Evolutionary conservation across 2,329 filamentous ascomycete genomes (phyloP).

Genomic region (Teratosphaeria destructans): DNA sequence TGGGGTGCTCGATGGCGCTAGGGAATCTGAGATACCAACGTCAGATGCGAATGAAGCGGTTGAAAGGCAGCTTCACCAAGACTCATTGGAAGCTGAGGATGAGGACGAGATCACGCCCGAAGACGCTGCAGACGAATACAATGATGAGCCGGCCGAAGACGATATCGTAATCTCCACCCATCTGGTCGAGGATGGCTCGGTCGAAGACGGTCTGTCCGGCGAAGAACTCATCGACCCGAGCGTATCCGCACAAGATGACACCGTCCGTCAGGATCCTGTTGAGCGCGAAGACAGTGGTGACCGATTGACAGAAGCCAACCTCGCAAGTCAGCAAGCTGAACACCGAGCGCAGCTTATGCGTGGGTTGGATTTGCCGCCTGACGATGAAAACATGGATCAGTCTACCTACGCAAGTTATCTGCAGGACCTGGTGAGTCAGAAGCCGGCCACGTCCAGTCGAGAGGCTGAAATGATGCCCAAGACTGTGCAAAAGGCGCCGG

Average conservation of each 20-base stretch:
- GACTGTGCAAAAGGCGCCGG: not conserved
- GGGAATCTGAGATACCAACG: not conserved
- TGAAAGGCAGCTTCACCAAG: not conserved
- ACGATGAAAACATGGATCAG: constrained; percentile 22
- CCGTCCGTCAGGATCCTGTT: not conserved
- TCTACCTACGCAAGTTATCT: constrained; percentile 16
- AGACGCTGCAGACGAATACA: not conserved
- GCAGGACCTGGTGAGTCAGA: constrained; percentile 4
- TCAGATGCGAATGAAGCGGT: not conserved
- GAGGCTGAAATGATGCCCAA: not conserved
- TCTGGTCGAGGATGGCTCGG: constrained; percentile 6
- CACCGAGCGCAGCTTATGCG: constrained; percentile 11
- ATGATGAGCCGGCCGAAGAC: not conserved
- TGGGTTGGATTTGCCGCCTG: constrained; percentile 19
- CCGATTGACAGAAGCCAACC: constrained; percentile 23
- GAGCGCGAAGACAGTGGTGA: not conserved
- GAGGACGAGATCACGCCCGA: not conserved
- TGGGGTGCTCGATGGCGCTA: not conserved
- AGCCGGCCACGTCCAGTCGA: not conserved
- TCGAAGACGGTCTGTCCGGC: constrained; percentile 3
- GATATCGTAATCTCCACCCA: constrained; percentile 4
- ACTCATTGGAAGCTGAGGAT: not conserved
- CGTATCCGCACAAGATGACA: constrained; percentile 3
- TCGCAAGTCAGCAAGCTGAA: constrained; percentile 22
- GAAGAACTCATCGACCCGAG: not conserved